Conservation (phyloP, 306 rosid species). For the Vachellia pachyceras region DNA sequence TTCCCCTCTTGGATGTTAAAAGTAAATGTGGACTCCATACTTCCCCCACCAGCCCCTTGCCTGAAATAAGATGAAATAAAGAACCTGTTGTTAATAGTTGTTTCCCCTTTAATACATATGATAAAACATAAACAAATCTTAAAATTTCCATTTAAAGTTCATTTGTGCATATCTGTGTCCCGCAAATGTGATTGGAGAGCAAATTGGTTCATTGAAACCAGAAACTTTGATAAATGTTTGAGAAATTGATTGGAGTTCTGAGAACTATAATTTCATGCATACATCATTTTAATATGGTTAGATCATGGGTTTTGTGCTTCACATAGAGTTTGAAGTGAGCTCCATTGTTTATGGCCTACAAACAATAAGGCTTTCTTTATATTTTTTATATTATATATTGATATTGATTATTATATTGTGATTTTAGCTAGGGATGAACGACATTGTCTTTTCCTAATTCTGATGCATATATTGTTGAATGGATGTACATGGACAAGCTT, state of each 20-base stretch:
- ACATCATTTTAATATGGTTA: not conserved
- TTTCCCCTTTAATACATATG: not conserved
- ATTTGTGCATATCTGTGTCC: not conserved
- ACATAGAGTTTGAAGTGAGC: not conserved
- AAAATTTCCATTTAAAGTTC: not conserved
- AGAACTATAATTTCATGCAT: not conserved
- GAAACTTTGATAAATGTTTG: not conserved
- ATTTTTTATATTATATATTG: not conserved
- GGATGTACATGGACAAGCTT: conserved; percentile 8
- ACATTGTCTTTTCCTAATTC: not conserved
- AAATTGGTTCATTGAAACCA: conserved; percentile 11
- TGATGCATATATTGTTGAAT: not conserved
- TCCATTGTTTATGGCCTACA: not conserved
- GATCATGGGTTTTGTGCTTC: not conserved
- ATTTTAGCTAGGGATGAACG: not conserved
- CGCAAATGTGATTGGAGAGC: not conserved
- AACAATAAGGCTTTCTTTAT: not conserved
- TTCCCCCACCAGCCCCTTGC: not conserved
- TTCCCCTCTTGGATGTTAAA: not conserved
- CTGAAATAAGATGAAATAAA: not conserved
- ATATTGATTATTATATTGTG: not conserved
- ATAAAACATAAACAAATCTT: not conserved
- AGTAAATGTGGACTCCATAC: not conserved
- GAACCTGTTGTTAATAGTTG: not conserved
- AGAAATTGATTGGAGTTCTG: not conserved